Base-by-base conservation (phyloP, 2,329 filamentous ascomycete genomes). In the Epichloe typhina region DNA sequence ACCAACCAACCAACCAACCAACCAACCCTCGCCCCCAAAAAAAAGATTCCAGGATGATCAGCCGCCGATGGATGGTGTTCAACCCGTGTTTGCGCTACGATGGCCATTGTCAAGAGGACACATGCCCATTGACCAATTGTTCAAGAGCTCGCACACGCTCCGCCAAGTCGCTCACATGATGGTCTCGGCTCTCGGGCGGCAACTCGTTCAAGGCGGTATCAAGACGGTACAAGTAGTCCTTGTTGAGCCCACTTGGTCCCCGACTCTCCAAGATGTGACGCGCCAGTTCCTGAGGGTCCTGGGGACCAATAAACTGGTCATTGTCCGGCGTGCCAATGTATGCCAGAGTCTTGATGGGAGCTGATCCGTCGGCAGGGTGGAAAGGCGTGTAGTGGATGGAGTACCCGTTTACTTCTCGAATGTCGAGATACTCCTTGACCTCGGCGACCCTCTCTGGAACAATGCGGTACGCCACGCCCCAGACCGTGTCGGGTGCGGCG, bases 401-500 rank as follows among this genome's bases (percentile, higher is more conserved):
- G 69, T 98, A 98, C 26, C 93, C 93, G 69, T 97, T 95, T 63
- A 97, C 95, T 69, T 98, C 93, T 44, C 93, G 84, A 57, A 96
- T 91, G 67, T 97, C 90, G 46, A 98, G 86, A 65, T 96, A 96
- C 52, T 83, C 77, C 58, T 87, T 84, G 4, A 96, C 91, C 69
- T 91, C 84, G 53, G 81, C 76, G 21, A 94, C 88, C 57, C 82
- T 77, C 2, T 79, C 73, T 6, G 82, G 68, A 31, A 77, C 74
- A 67, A 95, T 91, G 62, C 91, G 86, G 71, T 96, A 94, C 56
- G 91, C 93, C 15, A 88, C 86, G 52, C 93, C 93, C 90, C 90
- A 97, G 59, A 96, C 88, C 59, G 70, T 75, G 50, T 79, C 78
- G 51, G 76, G 78, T 31, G 75, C 79, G 33, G 72, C 68, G 55